Conservation (phyloP, 2,329 filamentous ascomycete species). For the Emergomyces orientalis region DNA sequence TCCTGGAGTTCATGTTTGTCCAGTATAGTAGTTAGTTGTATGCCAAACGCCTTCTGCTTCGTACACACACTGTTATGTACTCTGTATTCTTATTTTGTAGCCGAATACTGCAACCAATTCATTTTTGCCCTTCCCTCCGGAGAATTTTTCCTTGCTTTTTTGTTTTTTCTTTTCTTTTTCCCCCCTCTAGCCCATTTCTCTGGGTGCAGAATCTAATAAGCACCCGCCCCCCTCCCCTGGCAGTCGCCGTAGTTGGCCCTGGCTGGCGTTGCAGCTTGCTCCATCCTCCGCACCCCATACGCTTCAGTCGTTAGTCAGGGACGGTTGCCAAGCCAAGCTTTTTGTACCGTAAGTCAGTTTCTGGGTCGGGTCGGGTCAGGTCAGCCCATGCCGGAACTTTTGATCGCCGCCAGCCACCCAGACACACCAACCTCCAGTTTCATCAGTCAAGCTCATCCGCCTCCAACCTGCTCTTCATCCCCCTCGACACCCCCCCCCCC, state of each 20-base stretch:
- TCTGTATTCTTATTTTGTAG: no score
- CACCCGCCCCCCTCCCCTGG: no score
- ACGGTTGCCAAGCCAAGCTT: background rate
- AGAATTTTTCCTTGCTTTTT: background rate
- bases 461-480: background rate
- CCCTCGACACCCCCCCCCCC: background rate
- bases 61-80: background rate
- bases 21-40: background rate
- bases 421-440: background rate
- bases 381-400: background rate
- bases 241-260: no score
- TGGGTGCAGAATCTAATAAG: no score
- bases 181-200: background rate
- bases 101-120: no score
- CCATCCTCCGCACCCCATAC: no score
- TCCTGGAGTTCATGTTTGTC: background rate
- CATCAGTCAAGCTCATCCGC: background rate
- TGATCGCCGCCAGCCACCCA: no score
- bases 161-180: background rate
- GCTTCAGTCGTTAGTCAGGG: no score
- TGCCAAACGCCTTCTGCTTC: background rate
- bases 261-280: no score
- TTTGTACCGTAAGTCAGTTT: no score
- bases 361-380: no score
- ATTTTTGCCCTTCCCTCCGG: background rate